Percentiles rank a stretch among this genome's conserved stretches.
These are phyloP conservation scores for Dioscorea alata DNA, from an alignment of 106 monocot genomes.

Conservation along the genomic window DNA sequence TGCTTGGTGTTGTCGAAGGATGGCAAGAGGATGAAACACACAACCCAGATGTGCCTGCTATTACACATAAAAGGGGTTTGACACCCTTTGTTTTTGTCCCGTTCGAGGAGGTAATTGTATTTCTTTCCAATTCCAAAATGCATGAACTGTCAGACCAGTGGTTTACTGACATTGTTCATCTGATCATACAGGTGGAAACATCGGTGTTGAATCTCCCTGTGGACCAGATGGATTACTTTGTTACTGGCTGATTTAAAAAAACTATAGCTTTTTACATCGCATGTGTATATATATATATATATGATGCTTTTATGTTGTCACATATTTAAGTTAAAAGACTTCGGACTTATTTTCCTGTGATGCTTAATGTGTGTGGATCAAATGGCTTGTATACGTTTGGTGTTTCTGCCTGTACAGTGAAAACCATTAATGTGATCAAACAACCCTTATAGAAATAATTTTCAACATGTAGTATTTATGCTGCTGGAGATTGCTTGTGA, in stretches of 20 bases:
- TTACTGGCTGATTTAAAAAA: constrained; percentile 50
- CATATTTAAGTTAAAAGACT: too few species aligned
- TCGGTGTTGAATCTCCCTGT: constrained; percentile 92
- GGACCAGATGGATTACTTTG: constrained; percentile 95
- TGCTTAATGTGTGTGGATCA: too few species aligned
- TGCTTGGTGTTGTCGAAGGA: constrained; percentile 53
- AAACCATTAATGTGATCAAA: too few species aligned
- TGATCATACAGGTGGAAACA: constrained; percentile 66
- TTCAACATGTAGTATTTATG: too few species aligned
- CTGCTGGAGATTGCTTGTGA: too few species aligned
- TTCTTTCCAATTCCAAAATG: neutral
- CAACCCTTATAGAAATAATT: too few species aligned
- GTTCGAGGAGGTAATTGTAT: constrained; percentile 67
- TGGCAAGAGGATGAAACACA: constrained; percentile 90
- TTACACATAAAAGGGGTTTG: constrained; percentile 80
- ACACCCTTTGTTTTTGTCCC: constrained; percentile 94
- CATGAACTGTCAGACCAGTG: neutral
- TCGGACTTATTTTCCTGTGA: too few species aligned
- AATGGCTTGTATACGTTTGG: too few species aligned
- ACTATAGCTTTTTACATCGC: neutral
- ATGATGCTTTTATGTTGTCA: too few species aligned
- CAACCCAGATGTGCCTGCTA: constrained; percentile 85
- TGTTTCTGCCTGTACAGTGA: too few species aligned
- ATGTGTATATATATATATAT: neutral
- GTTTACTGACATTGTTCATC: neutral